Evolutionary conservation across 2,329 filamentous ascomycete genomes (phyloP).

Genomic region (Penicillium sp.): DNA sequence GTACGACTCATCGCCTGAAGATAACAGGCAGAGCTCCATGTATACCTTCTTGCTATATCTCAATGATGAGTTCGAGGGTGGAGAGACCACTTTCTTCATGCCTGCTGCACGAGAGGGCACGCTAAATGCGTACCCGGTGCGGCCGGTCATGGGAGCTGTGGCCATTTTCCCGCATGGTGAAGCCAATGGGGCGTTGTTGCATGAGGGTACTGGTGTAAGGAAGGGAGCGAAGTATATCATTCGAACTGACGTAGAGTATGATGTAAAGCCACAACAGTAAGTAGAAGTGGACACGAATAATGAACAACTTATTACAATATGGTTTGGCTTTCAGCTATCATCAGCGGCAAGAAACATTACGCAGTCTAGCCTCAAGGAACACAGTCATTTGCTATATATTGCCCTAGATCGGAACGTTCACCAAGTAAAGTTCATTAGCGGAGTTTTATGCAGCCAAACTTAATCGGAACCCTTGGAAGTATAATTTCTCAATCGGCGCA

Average conservation of each 20-base stretch:
- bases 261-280: conserved; percentile 45
- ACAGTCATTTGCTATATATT: no score
- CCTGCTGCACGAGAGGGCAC: conserved; percentile 64
- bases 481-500: no score
- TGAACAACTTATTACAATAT: neutral
- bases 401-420: no score
- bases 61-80: conserved; percentile 70
- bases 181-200: conserved; percentile 62
- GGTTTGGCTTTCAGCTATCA: neutral
- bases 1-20: conserved; percentile 64
- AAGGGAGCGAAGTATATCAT: conserved; percentile 69
- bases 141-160: conserved; percentile 67
- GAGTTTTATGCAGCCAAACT: no score
- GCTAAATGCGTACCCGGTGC: conserved; percentile 68
- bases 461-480: no score
- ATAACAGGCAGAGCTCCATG: conserved; percentile 63
- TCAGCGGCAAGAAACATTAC: neutral
- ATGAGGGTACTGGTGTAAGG: conserved; percentile 70
- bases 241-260: conserved; percentile 69
- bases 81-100: conserved; percentile 71
- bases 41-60: conserved; percentile 71
- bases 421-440: no score
- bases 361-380: no score
- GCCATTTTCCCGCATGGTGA: conserved; percentile 72
- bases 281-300: neutral